Evolutionary conservation across 2,329 filamentous ascomycete species (phyloP).

Genomic region (Pezicula radicicola): DNA sequence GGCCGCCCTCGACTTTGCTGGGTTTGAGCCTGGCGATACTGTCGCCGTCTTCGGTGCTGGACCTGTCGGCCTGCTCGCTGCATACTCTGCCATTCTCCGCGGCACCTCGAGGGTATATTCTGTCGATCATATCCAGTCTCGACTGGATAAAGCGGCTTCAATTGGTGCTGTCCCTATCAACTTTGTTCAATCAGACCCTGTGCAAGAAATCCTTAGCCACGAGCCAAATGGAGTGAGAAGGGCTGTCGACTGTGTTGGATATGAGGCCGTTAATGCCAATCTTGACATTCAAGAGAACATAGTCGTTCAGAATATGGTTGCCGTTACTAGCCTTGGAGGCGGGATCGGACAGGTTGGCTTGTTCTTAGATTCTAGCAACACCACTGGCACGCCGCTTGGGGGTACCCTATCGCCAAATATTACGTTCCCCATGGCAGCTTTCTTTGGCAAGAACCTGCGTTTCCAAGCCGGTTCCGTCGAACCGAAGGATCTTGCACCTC

Average conservation of each 20-base stretch:
- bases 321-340: constrained; percentile 18
- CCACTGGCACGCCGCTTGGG: neutral
- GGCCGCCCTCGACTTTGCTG: constrained; percentile 18
- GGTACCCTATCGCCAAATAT: neutral
- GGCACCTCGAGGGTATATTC: constrained; percentile 29
- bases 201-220: constrained; percentile 25
- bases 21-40: constrained; percentile 22
- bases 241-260: constrained; percentile 22
- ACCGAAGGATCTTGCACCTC: neutral
- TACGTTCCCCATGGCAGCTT: neutral
- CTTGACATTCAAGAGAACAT: constrained; percentile 17
- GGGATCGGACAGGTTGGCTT: neutral
- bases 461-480: neutral
- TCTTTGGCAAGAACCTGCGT: neutral
- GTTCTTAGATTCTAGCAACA: neutral
- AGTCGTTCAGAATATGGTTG: constrained; percentile 17
- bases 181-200: constrained; percentile 24
- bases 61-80: constrained; percentile 30
- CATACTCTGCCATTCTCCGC: constrained; percentile 30
- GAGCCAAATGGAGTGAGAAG: constrained; percentile 21
- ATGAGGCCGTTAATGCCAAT: constrained; percentile 17
- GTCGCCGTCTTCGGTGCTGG: constrained; percentile 32
- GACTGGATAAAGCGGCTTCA: constrained; percentile 22
- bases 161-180: constrained; percentile 34
- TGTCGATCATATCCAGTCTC: constrained; percentile 25